Evolutionary conservation across 2,329 filamentous ascomycete species (phyloP).

Genomic region (Boeremia exigua): DNA sequence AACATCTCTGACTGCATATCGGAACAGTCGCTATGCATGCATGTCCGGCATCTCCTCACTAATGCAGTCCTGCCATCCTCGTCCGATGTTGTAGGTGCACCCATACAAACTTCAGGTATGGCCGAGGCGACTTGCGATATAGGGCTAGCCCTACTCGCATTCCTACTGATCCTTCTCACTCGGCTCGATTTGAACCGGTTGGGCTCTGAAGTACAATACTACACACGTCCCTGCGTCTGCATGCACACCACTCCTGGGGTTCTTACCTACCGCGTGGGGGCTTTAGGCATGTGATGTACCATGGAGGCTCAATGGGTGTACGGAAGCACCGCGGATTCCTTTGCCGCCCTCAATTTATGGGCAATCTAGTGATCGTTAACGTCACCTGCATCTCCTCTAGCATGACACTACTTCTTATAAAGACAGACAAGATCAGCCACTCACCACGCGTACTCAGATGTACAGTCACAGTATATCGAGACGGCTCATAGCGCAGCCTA

Average conservation of each 20-base stretch:
- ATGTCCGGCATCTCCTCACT: background rate
- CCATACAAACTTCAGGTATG: background rate
- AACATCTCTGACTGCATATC: background rate
- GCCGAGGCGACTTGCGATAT: background rate
- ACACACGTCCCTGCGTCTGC: background rate
- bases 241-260: background rate
- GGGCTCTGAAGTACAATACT: background rate
- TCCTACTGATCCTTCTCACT: background rate
- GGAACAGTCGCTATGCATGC: background rate
- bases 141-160: constrained; percentile 7
- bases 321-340: background rate
- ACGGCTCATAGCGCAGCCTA: background rate
- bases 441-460: background rate
- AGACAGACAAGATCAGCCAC: background rate
- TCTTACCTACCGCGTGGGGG: background rate
- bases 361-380: background rate
- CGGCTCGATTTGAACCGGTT: background rate
- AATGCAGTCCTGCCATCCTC: background rate
- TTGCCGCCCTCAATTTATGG: background rate
- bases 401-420: background rate
- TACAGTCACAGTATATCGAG: background rate
- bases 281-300: background rate
- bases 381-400: background rate
- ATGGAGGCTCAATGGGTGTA: background rate
- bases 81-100: background rate